These are phyloP conservation scores for Oryza rufipogon DNA, from an alignment of 176 grass and related monocot genomes.

Conservation along the genomic window DNA sequence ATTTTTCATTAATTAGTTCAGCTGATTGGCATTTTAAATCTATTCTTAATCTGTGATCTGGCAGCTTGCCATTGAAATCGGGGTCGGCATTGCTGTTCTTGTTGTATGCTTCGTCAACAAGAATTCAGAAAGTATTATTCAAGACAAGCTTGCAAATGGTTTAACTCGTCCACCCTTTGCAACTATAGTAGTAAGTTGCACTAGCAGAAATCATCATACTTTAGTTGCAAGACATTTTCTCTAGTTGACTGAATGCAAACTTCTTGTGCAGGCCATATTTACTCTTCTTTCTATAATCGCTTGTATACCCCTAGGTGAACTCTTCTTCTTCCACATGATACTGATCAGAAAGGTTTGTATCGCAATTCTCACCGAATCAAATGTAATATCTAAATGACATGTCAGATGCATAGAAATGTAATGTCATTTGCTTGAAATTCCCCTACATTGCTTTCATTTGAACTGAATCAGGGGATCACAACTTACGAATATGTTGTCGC, in stretches of 20 bases:
- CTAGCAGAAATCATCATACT: background rate
- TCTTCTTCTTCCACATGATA: conserved; percentile 97
- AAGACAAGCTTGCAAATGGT: conserved; percentile 74
- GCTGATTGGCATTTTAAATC: background rate
- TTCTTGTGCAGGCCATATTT: conserved; percentile 67
- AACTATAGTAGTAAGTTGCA: conserved; percentile 78
- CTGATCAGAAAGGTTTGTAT: conserved; percentile 84
- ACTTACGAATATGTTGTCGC: conserved; percentile 92
- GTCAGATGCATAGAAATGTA: background rate
- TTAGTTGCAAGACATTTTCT: background rate
- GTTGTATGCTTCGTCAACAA: conserved; percentile 65
- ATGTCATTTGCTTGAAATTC: conserved; percentile 3
- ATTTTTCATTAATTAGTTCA: background rate
- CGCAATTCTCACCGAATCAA: conserved; percentile 2
- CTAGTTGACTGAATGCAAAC: no score
- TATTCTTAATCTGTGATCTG: conserved; percentile 1
- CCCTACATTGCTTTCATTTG: conserved; percentile 23
- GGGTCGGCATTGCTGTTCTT: conserved; percentile 79
- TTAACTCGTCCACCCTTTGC: conserved; percentile 73
- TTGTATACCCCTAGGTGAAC: conserved; percentile 75
- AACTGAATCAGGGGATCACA: conserved; percentile 69
- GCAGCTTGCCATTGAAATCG: conserved; percentile 86
- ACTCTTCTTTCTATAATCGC: conserved; percentile 78
- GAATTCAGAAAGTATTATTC: conserved; percentile 59
- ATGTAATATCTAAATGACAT: background rate